These are phyloP conservation scores for Phytophthora pseudosyringae DNA, from an alignment of 352 stramenopile genomes.

Conservation along the genomic window DNA sequence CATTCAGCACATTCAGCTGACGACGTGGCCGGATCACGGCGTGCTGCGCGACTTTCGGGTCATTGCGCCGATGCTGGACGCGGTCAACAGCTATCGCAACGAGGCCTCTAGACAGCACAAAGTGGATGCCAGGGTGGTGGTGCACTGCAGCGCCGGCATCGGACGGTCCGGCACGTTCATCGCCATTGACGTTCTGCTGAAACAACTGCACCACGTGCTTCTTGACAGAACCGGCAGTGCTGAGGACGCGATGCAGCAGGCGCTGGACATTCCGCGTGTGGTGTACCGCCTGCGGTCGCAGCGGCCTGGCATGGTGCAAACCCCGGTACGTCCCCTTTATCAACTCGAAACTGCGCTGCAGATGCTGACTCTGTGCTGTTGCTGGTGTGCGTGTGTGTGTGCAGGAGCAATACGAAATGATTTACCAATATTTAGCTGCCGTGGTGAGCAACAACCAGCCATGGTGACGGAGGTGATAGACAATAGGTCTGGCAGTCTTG, in stretches of 20 bases:
- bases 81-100: constrained; percentile 58
- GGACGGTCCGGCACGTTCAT: constrained; percentile 86
- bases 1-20: constrained; percentile 80
- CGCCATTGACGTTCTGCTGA: constrained; percentile 80
- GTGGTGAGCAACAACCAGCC: constrained; percentile 56
- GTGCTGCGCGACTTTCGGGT: constrained; percentile 76
- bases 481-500: neutral
- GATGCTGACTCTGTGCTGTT: neutral
- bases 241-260: constrained; percentile 40
- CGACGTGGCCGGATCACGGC: constrained; percentile 81
- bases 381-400: constrained; percentile 8
- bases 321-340: constrained; percentile 51
- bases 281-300: constrained; percentile 72
- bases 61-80: constrained; percentile 74
- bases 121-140: constrained; percentile 49
- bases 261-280: constrained; percentile 62
- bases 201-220: constrained; percentile 49
- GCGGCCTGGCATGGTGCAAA: constrained; percentile 87
- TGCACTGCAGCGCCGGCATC: constrained; percentile 86
- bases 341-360: neutral
- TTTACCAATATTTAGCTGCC: constrained; percentile 82
- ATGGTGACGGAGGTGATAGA: constrained; percentile 47
- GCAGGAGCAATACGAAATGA: constrained; percentile 88
- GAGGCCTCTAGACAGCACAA: constrained; percentile 33
- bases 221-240: constrained; percentile 7